Evolutionary conservation across 176 grass and related monocot genomes (phyloP).

Genomic region (Triticum monococcum): DNA sequence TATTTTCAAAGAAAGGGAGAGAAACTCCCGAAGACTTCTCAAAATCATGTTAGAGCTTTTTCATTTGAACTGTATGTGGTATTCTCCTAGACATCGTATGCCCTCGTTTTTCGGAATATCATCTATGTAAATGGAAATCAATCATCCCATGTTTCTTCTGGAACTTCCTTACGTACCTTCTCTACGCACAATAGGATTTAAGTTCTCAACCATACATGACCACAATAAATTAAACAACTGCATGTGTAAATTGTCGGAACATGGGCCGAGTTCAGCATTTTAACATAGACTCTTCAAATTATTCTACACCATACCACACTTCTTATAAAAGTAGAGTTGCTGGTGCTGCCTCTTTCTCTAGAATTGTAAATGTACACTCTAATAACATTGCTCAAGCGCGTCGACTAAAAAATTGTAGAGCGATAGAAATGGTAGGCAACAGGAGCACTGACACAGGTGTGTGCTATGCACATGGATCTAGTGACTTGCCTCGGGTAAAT

Average conservation of each 20-base stretch:
- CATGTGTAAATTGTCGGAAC: not conserved
- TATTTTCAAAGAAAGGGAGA: too few relatives aligned
- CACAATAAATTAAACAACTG: not conserved
- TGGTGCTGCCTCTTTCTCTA: not conserved
- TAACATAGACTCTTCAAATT: not conserved
- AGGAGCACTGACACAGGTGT: not conserved
- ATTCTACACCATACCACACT: too few relatives aligned
- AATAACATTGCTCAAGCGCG: not conserved
- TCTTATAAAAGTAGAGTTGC: too few relatives aligned
- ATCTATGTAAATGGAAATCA: not conserved
- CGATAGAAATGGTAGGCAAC: not conserved
- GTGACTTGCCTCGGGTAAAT: too few relatives aligned
- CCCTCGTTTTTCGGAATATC: too few relatives aligned
- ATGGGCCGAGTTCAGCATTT: not conserved
- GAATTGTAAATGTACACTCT: not conserved
- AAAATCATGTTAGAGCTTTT: too few relatives aligned
- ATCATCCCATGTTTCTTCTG: not conserved
- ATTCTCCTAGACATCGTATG: not conserved
- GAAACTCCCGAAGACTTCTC: too few relatives aligned
- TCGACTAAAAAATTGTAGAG: not conserved
- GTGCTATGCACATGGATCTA: not conserved
- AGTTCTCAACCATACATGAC: not conserved
- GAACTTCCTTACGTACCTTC: not conserved
- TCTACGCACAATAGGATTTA: not conserved
- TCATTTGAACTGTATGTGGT: not conserved